phyloP scores from a whole-genome alignment of 164 flowering plant genomes.

The Nymphaea thermarum region DNA sequence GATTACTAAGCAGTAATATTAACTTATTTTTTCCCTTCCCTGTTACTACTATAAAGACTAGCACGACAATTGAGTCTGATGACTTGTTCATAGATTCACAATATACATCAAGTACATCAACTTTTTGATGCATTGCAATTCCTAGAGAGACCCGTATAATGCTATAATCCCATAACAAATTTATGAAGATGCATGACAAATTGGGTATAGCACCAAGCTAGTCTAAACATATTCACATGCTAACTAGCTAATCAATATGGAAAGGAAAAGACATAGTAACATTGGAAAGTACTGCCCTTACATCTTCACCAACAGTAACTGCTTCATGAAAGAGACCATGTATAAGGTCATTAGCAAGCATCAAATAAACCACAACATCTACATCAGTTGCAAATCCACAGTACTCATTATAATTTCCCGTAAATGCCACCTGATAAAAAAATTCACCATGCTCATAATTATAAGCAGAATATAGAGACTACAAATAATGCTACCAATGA shows the following conservation, averaged over 20 bases:
- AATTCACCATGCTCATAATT: conserved; percentile 6
- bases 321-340: conserved; percentile 96
- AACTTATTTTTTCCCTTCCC: too few relatives aligned
- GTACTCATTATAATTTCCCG: conserved; percentile 93
- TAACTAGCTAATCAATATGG: too few relatives aligned
- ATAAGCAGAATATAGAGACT: not conserved
- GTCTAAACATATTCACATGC: too few relatives aligned
- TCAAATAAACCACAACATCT: conserved; percentile 86
- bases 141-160: too few relatives aligned
- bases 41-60: too few relatives aligned
- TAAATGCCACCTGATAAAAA: conserved; percentile 60
- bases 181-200: too few relatives aligned
- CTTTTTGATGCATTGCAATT: too few relatives aligned
- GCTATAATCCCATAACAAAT: too few relatives aligned
- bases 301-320: conserved; percentile 90
- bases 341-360: conserved; percentile 93
- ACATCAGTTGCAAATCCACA: conserved; percentile 93
- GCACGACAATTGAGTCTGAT: too few relatives aligned
- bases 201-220: too few relatives aligned
- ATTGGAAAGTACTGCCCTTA: conserved; percentile 22
- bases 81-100: too few relatives aligned
- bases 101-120: too few relatives aligned
- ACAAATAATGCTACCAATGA: not conserved
- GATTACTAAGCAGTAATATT: not conserved
- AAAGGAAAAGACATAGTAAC: not conserved